Conservation (phyloP, 805 yeast species). For the Nakazawaea wyomingensis region DNA sequence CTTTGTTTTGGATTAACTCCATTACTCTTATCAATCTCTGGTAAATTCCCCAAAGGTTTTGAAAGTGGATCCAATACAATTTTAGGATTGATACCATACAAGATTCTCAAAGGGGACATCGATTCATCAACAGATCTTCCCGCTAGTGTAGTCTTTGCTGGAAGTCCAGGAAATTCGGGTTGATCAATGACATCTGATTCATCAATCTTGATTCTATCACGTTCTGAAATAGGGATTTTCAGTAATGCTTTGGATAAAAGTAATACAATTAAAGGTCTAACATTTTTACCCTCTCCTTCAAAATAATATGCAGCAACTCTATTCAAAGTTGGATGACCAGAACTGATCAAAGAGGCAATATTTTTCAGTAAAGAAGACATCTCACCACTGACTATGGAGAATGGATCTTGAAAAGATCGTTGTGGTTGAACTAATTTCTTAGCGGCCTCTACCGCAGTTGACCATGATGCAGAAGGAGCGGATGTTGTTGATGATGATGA, state of each 20-base stretch:
- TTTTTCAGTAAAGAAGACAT: conserved; percentile 86
- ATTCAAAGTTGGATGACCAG: conserved; percentile 90
- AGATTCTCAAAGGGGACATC: conserved; percentile 73
- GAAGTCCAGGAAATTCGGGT: conserved; percentile 55
- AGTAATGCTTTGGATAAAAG: conserved; percentile 77
- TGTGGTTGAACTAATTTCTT: conserved; percentile 68
- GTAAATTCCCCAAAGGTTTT: conserved; percentile 69
- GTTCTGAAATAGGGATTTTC: conserved; percentile 61
- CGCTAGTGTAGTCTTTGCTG: conserved; percentile 48
- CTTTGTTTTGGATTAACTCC: conserved; percentile 94
- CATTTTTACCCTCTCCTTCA: conserved; percentile 94
- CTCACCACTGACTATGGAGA: conserved; percentile 85
- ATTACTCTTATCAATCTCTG: conserved; percentile 49
- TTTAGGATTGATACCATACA: conserved; percentile 88
- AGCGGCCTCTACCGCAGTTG: conserved; percentile 65
- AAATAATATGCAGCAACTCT: conserved; percentile 92
- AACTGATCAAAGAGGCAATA: conserved; percentile 81
- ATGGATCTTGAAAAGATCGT: conserved; percentile 64
- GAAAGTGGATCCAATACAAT: conserved; percentile 79
- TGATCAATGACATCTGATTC: conserved; percentile 61
- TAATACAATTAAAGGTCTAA: conserved; percentile 85
- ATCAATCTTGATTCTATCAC: conserved; percentile 63
- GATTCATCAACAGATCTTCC: conserved; percentile 57
- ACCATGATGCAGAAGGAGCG: conserved; percentile 23
- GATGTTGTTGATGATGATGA: neutral